phyloP scores from a whole-genome alignment of 257 asterid species.

The Nyctanthes arbortristis region DNA sequence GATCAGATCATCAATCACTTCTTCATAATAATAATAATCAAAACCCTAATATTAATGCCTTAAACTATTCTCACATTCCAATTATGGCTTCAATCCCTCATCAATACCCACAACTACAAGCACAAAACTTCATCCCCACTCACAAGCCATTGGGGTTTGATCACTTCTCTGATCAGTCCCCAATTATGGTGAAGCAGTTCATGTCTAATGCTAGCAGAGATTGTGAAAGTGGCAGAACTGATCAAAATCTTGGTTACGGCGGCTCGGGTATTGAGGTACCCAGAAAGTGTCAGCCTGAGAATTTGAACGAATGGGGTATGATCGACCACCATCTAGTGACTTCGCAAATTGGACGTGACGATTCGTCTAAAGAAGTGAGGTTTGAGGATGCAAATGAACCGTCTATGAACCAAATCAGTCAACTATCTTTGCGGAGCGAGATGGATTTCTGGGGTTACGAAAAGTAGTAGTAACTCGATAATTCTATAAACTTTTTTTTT shows the following conservation, averaged over 20 bases:
- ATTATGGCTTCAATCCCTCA: slow-evolving; percentile 27
- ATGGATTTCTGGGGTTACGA: slow-evolving; percentile 83
- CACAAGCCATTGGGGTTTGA: slow-evolving; percentile 39
- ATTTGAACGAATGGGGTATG: slow-evolving; percentile 53
- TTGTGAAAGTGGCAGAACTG: slow-evolving; percentile 47
- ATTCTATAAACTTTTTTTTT: background rate
- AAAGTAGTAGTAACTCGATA: slow-evolving; percentile 21
- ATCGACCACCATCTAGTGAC: slow-evolving; percentile 31
- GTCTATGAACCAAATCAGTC: slow-evolving; percentile 48
- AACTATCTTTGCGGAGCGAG: slow-evolving; percentile 55
- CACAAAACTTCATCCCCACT: slow-evolving; percentile 44
- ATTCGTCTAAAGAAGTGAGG: slow-evolving; percentile 29
- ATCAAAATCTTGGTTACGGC: slow-evolving; percentile 24
- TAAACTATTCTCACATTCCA: slow-evolving; percentile 41
- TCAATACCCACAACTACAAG: slow-evolving; percentile 43
- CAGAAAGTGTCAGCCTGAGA: slow-evolving; percentile 19
- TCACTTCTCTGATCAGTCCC: slow-evolving; percentile 29
- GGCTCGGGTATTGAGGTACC: slow-evolving; percentile 35
- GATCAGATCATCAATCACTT: slow-evolving; percentile 24
- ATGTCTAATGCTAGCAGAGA: slow-evolving; percentile 46
- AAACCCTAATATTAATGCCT: too few relatives aligned
- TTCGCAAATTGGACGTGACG: slow-evolving; percentile 27
- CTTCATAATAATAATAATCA: too few relatives aligned
- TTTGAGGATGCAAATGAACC: slow-evolving; percentile 34
- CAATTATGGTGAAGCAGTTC: slow-evolving; percentile 50